Evolutionary conservation across 208 protist species (phyloP).

Genomic region (Leishmania arabica): DNA sequence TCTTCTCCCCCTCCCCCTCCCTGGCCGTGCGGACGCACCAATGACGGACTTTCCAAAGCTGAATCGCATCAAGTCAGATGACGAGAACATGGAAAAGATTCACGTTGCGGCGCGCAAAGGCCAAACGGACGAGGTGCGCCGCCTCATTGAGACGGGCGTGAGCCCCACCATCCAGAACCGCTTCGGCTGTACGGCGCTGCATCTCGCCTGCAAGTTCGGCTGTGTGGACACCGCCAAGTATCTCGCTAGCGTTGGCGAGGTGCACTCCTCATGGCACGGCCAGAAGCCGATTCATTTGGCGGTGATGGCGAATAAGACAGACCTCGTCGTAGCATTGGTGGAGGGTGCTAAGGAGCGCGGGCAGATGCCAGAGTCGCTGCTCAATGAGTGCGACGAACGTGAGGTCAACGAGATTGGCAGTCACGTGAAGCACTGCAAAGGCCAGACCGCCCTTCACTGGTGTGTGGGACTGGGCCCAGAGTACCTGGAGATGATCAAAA

Average conservation of each 20-base stretch:
- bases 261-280: slow-evolving; percentile 73
- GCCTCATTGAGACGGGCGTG: slow-evolving; percentile 71
- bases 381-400: slow-evolving; percentile 86
- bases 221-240: slow-evolving; percentile 71
- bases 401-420: slow-evolving; percentile 56
- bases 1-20: not conserved
- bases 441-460: slow-evolving; percentile 83
- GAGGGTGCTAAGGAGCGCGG: slow-evolving; percentile 59
- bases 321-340: slow-evolving; percentile 67
- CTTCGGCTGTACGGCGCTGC: slow-evolving; percentile 88
- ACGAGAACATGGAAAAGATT: slow-evolving; percentile 92
- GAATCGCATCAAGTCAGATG: slow-evolving; percentile 69
- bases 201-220: slow-evolving; percentile 86
- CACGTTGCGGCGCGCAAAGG: slow-evolving; percentile 82
- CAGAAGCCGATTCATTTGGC: slow-evolving; percentile 84
- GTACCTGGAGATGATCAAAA: slow-evolving; percentile 73
- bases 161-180: slow-evolving; percentile 77
- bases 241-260: slow-evolving; percentile 61
- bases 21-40: not conserved
- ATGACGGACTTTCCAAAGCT: slow-evolving; percentile 77
- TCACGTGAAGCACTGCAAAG: slow-evolving; percentile 57
- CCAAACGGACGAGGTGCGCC: slow-evolving; percentile 75
- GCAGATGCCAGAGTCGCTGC: slow-evolving; percentile 50
- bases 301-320: slow-evolving; percentile 67
- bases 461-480: slow-evolving; percentile 70